Evolutionary conservation across 805 yeast species (phyloP), one percentile per base, ranked within the genome.

Genomic region (Wickerhamiella occidentalis): DNA sequence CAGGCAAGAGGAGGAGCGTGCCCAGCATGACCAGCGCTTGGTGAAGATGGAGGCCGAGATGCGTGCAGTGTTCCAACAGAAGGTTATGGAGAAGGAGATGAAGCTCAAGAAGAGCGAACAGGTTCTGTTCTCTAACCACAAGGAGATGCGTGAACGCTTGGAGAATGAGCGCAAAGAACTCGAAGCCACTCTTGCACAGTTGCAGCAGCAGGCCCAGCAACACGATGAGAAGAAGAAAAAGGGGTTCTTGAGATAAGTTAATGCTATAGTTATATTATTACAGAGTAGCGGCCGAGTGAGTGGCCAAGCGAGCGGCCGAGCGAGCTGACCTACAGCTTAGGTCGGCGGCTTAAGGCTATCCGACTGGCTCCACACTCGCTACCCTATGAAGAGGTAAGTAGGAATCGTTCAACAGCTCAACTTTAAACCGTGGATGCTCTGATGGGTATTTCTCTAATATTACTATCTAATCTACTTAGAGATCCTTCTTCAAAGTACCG

Each of bases 401-500:
- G n/a, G n/a, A n/a, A n/a, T n/a, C n/a, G n/a, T n/a, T n/a, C n/a
- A n/a, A n/a, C n/a, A n/a, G n/a, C n/a, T n/a, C n/a, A n/a, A n/a
- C n/a, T n/a, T n/a, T n/a, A n/a, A n/a, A n/a, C n/a, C n/a, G n/a
- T n/a, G n/a, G n/a, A n/a, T n/a, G n/a, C n/a, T n/a, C n/a, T n/a
- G 26, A 23, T 12, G 38, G 38, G 38, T 33, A 33, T 33, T 7
- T 33, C 38, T 33, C 38, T 33, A 15, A 15, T 33, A 33, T 33
- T 33, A 33, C 38, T 33, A 33, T n/a, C 38, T 33, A 33, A 29
- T n/a, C 38, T 33, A 33, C 21, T 56, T 63, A 59, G 71, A 85
- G 80, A 75, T 88, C 96, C 82, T 85, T 88, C 95, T 92, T 92
- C 73, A 92, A 83, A 70, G 98, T 90, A 79, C 99, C 99, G 79